phyloP scores from a whole-genome alignment of 345 rosid genomes.

The Citrus maxima region DNA sequence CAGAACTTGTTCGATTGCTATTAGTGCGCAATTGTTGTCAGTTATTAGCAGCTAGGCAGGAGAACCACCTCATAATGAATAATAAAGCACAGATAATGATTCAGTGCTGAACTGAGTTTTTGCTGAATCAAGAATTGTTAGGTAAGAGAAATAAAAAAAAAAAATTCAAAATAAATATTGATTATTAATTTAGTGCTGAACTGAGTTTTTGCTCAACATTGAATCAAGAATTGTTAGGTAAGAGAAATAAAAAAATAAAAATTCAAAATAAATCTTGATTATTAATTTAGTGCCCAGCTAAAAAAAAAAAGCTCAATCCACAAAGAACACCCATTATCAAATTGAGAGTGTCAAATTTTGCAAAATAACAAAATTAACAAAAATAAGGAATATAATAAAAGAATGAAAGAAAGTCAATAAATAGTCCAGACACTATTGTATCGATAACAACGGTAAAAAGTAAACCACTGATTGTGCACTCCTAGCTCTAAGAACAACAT shows the following conservation, averaged over 20 bases:
- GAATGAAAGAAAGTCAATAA: neutral
- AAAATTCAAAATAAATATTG: too few relatives aligned
- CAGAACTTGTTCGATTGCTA: neutral
- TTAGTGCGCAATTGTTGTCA: neutral
- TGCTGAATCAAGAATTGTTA: too few relatives aligned
- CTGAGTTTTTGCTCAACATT: too few relatives aligned
- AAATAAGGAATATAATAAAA: neutral
- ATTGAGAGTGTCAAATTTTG: neutral
- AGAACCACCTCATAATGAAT: neutral
- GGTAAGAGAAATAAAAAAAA: too few relatives aligned
- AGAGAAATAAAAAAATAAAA: too few relatives aligned
- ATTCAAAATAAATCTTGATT: too few relatives aligned
- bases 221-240: too few relatives aligned
- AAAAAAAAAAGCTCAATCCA: too few relatives aligned
- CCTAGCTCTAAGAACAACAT: neutral
- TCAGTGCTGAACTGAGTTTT: too few relatives aligned
- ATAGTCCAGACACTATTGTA: neutral
- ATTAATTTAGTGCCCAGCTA: too few relatives aligned
- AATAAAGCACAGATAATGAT: neutral
- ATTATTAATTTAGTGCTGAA: too few relatives aligned
- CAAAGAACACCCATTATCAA: neutral
- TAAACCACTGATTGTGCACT: neutral
- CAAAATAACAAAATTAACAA: neutral
- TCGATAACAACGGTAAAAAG: neutral
- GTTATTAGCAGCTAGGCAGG: neutral